Base-by-base conservation (phyloP, 495 filamentous ascomycete species). In the Annulohypoxylon maeteangense region DNA sequence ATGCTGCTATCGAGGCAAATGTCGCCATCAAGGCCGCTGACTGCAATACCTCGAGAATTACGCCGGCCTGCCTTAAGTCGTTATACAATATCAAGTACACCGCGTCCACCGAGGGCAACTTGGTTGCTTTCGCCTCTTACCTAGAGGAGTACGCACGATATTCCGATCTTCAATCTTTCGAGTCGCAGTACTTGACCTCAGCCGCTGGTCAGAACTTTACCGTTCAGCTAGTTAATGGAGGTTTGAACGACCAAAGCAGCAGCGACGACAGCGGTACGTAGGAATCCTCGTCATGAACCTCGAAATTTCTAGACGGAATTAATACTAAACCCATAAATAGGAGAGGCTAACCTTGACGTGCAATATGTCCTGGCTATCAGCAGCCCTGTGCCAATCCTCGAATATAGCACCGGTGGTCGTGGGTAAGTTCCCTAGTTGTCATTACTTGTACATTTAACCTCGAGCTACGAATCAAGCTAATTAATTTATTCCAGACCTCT, bases 331-430 rank as follows among this genome's bases (percentile, higher is more conserved):
- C 20, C 36, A 1, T 58, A 20, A 32, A n/a, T 6, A 76, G 74
- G 75, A 48, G 92, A 94, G 78, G 91, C 91, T 58, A 90, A 92
- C 78, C 84, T 94, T 6, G 92, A 94, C 67, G 80, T 91, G 32
- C 88, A 94, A 78, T 91, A 91, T 62, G 87, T 89, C 40, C 75
- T 67, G 59, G 91, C 61, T 84, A 85, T 29, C 20, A 83, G 81
- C 68, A 78, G 84, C 42, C 88, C 88, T 2, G 78, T 90, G 7
- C 88, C 89, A 0, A 83, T 89, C n/a, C 85, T 81, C 0, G 89
- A 90, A 62, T 93, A 87, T 80, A 90, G 82, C 76, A 91, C 90
- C 16, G 90, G 87, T 23, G 90, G 90, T 36, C 85, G 84, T 36
- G 89, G 77, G 76, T 76, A 16, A 76, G 74, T 72, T 29, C 3